These are phyloP conservation scores for Sinapis alba DNA, from an alignment of 441 rosid species.

Conservation along the genomic window DNA sequence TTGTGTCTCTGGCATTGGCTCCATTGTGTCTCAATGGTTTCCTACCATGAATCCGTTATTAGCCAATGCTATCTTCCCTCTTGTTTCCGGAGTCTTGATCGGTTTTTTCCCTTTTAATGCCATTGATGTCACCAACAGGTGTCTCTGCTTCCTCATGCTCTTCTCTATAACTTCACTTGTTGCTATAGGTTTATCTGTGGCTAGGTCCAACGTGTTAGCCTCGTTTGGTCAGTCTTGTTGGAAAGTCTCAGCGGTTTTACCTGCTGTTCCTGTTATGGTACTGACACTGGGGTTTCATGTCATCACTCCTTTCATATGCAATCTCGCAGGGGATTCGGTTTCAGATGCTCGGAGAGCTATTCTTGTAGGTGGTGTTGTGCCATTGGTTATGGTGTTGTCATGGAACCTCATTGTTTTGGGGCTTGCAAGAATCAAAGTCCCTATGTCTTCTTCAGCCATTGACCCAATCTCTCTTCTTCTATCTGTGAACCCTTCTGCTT, in stretches of 20 bases:
- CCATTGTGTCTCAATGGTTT: slow-evolving; percentile 76
- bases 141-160: slow-evolving; percentile 73
- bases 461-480: slow-evolving; percentile 84
- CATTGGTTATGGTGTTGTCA: slow-evolving; percentile 77
- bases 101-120: slow-evolving; percentile 66
- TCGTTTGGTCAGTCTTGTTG: slow-evolving; percentile 69
- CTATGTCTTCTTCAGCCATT: slow-evolving; percentile 40
- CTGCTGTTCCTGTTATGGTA: slow-evolving; percentile 87
- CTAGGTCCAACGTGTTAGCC: slow-evolving; percentile 64
- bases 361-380: slow-evolving; percentile 70
- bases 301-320: slow-evolving; percentile 87
- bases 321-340: slow-evolving; percentile 68
- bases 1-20: slow-evolving; percentile 90
- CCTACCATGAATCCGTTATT: slow-evolving; percentile 63
- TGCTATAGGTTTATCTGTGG: slow-evolving; percentile 68
- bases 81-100: slow-evolving; percentile 54
- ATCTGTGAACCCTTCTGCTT: slow-evolving; percentile 84
- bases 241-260: slow-evolving; percentile 66
- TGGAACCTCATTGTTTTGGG: slow-evolving; percentile 95
- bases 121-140: slow-evolving; percentile 66
- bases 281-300: slow-evolving; percentile 93
- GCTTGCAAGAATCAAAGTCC: slow-evolving; percentile 56
- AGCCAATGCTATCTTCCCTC: slow-evolving; percentile 70
- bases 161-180: slow-evolving; percentile 74
- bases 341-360: slow-evolving; percentile 73